phyloP scores from a whole-genome alignment of 306 rosid genomes.

The Fragaria vesca region DNA sequence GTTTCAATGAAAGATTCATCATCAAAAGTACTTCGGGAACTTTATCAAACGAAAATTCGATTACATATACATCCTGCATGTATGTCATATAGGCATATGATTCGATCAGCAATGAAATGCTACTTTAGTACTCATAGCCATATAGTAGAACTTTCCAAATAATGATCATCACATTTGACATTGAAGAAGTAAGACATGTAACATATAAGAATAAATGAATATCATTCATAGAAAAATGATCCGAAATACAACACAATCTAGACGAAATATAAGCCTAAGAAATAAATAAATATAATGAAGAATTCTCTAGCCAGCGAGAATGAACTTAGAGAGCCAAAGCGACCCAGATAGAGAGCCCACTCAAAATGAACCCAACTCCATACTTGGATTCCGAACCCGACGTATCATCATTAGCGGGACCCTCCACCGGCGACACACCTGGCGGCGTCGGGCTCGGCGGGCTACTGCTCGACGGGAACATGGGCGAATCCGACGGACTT shows the following conservation, averaged over 20 bases:
- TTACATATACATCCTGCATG: too few species aligned
- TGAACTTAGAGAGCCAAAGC: conserved; percentile 43
- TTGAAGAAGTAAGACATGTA: not conserved
- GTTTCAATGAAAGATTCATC: not conserved
- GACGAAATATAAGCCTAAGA: not conserved
- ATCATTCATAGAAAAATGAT: not conserved
- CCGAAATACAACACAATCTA: not conserved
- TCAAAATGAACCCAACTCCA: conserved; percentile 33
- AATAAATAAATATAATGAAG: conserved; percentile 1
- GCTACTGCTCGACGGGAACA: conserved; percentile 49
- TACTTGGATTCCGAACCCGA: conserved; percentile 44
- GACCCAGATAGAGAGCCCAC: conserved; percentile 42
- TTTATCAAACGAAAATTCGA: too few species aligned
- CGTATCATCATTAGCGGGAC: conserved; percentile 51
- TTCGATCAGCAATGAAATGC: too few species aligned
- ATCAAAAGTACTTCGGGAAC: too few species aligned
- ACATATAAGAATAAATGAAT: not conserved
- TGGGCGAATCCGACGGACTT: conserved; percentile 48
- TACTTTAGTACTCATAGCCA: too few species aligned
- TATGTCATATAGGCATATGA: too few species aligned
- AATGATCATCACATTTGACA: not conserved
- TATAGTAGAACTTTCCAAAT: not conserved
- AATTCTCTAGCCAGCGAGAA: not conserved
- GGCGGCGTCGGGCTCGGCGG: conserved; percentile 52
- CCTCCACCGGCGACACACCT: conserved; percentile 43